Base-by-base conservation (phyloP, 768 basidiomycete genomes). In the Hemileccinum rubropunctum region DNA sequence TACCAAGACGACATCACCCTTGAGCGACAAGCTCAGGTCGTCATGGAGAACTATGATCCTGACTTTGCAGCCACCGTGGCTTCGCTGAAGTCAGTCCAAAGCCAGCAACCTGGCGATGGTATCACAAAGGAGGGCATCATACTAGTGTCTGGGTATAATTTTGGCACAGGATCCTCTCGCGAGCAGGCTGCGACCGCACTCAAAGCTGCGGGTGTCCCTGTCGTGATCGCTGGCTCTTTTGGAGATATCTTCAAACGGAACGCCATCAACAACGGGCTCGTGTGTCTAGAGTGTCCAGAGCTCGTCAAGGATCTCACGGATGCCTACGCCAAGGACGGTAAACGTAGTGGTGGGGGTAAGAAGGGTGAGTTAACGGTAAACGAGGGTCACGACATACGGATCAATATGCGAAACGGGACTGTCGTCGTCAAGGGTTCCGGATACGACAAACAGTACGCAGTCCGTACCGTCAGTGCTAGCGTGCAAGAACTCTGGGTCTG, bases 211-310 rank as follows among this genome's bases (percentile, higher is more conserved):
- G 95, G 97, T 14, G 73, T 99, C 4, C 92, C 93, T 4, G 75
- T 97, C 43, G 93, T 99, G 48, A 79, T 99, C 50, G 93, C 93
- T n/a, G 97, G 95, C 30, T 97, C 94, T 27, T 99, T 99, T 59
- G 95, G 97, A 10, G 97, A 99, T 67, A 98, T 98, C 62, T 99
- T 97, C 80, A 98, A 98, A 75, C 84, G 97, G 28, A 99, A 99
- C 68, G 89, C 93, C 15, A 98, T 98, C 73, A 99, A 99, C 73
- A 98, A 99, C 65, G 95, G 94, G 10, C 77, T 99, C 6, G 91
- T 99, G 44, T 97, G 97, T 64, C 70, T 98, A 39, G 95, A 98
- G 71, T 88, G 83, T 51, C 95, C 95, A 0, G 89, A 88, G 61
- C 81, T 99, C 35, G 87, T 98, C 15, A 71, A 74, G 15, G 93